Evolutionary conservation across 1,284 basidiomycete genomes (phyloP).

Genomic region (Apiotrichum brassicae): DNA sequence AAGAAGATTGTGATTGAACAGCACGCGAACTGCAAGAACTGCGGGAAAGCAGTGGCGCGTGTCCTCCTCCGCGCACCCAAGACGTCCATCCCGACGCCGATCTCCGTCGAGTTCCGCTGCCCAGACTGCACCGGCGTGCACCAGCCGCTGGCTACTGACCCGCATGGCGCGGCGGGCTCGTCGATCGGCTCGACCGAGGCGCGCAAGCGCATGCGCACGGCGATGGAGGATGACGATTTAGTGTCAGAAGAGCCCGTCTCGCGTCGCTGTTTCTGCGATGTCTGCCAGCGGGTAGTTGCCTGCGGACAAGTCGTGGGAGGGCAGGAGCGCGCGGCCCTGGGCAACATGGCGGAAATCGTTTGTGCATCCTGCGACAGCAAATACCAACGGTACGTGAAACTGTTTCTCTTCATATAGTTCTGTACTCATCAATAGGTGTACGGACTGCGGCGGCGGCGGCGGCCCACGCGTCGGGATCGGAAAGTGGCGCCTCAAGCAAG

Average conservation of each 20-base stretch:
- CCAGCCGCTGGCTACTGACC: slow-evolving; percentile 22
- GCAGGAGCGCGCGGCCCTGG: slow-evolving; percentile 23
- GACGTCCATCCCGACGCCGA: slow-evolving; percentile 31
- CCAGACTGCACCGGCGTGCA: slow-evolving; percentile 26
- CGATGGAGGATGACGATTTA: slow-evolving; percentile 39
- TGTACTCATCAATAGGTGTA: slow-evolving; percentile 27
- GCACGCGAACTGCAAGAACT: slow-evolving; percentile 22
- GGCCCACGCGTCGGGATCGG: slow-evolving; percentile 47
- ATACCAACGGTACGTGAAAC: slow-evolving; percentile 33
- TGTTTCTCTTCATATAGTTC: neutral
- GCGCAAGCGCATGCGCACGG: slow-evolving; percentile 35
- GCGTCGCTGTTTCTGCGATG: slow-evolving; percentile 37
- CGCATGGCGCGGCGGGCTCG: slow-evolving; percentile 10
- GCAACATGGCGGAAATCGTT: slow-evolving; percentile 35
- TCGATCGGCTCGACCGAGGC: slow-evolving; percentile 36
- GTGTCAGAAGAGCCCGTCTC: slow-evolving; percentile 10
- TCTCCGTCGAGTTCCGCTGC: slow-evolving; percentile 28
- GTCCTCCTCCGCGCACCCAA: slow-evolving; percentile 37
- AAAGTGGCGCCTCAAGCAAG: slow-evolving; percentile 49
- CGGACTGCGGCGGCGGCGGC: slow-evolving; percentile 45
- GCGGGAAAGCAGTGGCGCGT: slow-evolving; percentile 27
- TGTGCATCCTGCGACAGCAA: slow-evolving; percentile 39
- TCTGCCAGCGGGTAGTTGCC: slow-evolving; percentile 41
- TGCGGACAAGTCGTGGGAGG: slow-evolving; percentile 33
- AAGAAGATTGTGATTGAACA: slow-evolving; percentile 40